These are phyloP conservation scores for Saposhnikovia divaricata DNA, from an alignment of 129 eudicot genomes.

Conservation along the genomic window DNA sequence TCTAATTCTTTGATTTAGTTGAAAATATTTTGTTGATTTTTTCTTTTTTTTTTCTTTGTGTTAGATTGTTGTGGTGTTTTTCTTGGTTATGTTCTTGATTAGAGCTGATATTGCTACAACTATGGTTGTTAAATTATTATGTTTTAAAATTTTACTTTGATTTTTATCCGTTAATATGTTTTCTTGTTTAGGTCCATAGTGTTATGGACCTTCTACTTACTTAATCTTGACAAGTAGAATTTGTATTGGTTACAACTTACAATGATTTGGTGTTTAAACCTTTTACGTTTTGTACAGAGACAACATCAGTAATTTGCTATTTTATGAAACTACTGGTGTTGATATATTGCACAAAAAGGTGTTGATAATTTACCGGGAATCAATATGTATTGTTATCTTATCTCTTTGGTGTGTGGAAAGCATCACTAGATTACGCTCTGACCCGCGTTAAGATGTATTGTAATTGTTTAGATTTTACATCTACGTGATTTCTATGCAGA, in stretches of 20 bases:
- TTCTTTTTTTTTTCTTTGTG: background rate
- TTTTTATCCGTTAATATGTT: background rate
- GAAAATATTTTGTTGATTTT: background rate
- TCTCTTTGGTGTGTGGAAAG: background rate
- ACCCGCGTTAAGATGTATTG: background rate
- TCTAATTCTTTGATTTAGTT: background rate
- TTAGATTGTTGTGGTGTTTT: background rate
- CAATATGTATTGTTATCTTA: background rate
- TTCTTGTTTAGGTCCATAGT: background rate
- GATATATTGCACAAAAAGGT: background rate
- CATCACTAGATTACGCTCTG: too few relatives aligned
- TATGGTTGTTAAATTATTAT: background rate
- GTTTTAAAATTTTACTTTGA: background rate
- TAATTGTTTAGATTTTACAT: background rate
- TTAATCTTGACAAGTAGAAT: background rate
- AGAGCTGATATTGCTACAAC: background rate
- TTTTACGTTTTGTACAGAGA: background rate
- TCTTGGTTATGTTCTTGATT: background rate
- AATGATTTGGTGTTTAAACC: background rate
- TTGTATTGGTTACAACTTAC: too few relatives aligned
- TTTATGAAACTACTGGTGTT: background rate
- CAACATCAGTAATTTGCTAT: background rate
- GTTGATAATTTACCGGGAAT: background rate
- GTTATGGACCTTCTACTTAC: background rate
- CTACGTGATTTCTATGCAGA: background rate